These are phyloP conservation scores for Blastomyces gilchristii DNA, from an alignment of 2,329 filamentous ascomycete genomes.

Conservation along the genomic window DNA sequence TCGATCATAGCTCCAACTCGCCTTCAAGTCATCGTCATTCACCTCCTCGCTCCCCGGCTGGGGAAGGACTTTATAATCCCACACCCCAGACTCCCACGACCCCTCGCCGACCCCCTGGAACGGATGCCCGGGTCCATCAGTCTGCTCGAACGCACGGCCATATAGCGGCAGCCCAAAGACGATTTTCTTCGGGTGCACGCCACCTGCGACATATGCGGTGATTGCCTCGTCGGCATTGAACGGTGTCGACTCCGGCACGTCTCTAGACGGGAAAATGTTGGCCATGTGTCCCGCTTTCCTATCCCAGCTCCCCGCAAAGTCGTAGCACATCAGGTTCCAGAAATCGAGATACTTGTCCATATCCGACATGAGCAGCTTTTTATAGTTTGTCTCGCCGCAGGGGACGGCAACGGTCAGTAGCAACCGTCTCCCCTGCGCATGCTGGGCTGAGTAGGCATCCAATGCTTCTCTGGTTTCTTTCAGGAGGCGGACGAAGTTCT, in stretches of 20 bases:
- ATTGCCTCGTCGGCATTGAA: slow-evolving; percentile 67
- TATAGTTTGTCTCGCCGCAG: slow-evolving; percentile 24
- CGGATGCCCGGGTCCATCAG: slow-evolving; percentile 58
- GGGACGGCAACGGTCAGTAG: slow-evolving; percentile 40
- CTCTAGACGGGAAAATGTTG: slow-evolving; percentile 54
- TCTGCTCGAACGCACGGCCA: slow-evolving; percentile 72
- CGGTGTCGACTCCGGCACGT: slow-evolving; percentile 55
- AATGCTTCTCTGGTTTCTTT: slow-evolving; percentile 26
- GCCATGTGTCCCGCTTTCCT: slow-evolving; percentile 62
- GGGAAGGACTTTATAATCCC: slow-evolving; percentile 82
- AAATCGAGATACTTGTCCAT: slow-evolving; percentile 43
- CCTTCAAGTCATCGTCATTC: slow-evolving; percentile 51
- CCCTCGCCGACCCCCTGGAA: slow-evolving; percentile 67
- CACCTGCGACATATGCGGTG: slow-evolving; percentile 54
- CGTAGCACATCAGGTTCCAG: slow-evolving; percentile 67
- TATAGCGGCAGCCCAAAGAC: slow-evolving; percentile 90
- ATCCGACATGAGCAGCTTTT: slow-evolving; percentile 33
- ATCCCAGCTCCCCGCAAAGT: slow-evolving; percentile 80
- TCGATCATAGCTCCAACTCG: slow-evolving; percentile 63
- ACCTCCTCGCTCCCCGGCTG: slow-evolving; percentile 52
- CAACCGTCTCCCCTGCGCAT: slow-evolving; percentile 34
- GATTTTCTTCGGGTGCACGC: slow-evolving; percentile 60
- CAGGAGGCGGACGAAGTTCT: slow-evolving; percentile 29
- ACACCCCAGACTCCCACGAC: slow-evolving; percentile 73
- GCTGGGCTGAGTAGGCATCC: slow-evolving; percentile 31